phyloP scores from a whole-genome alignment of 2,329 filamentous ascomycete genomes.

The Ophiostoma perfectum region DNA sequence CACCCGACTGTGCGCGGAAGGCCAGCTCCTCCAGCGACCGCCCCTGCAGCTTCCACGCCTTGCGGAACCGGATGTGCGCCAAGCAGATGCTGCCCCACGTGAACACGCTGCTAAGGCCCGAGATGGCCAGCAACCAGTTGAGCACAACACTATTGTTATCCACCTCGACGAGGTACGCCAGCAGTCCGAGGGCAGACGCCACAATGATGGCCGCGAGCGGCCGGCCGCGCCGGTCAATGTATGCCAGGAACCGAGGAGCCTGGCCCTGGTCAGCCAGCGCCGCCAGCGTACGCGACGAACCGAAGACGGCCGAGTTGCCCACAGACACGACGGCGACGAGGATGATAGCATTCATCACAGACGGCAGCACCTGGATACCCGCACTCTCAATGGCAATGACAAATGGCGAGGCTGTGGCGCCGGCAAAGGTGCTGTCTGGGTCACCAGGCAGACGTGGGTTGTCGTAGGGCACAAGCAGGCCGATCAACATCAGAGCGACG shows the following conservation, averaged over 20 bases:
- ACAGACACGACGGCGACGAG: conserved; percentile 85
- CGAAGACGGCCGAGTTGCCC: conserved; percentile 87
- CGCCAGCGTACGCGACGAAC: conserved; percentile 81
- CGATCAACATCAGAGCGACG: conserved; percentile 72
- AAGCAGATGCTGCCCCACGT: conserved; percentile 82
- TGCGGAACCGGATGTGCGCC: conserved; percentile 87
- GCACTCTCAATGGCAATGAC: conserved; percentile 87
- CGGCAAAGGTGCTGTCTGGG: conserved; percentile 46
- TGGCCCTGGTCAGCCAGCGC: conserved; percentile 84
- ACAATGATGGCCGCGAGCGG: conserved; percentile 68
- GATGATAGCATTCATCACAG: conserved; percentile 92
- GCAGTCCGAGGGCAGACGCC: conserved; percentile 62
- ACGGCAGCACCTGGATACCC: conserved; percentile 73
- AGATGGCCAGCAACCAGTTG: conserved; percentile 72
- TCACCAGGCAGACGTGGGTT: conserved; percentile 56
- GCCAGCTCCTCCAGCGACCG: conserved; percentile 71
- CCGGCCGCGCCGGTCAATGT: conserved; percentile 76
- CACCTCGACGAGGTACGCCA: conserved; percentile 70
- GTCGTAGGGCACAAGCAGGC: conserved; percentile 72
- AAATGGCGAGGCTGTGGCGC: conserved; percentile 78
- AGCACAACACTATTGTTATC: conserved; percentile 58
- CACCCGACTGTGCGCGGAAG: conserved; percentile 72
- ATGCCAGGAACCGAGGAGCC: conserved; percentile 69
- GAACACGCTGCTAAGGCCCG: conserved; percentile 67
- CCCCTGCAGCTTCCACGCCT: conserved; percentile 66